phyloP scores from a whole-genome alignment of 2,329 filamentous ascomycete species.

The Apiospora saccharicola region DNA sequence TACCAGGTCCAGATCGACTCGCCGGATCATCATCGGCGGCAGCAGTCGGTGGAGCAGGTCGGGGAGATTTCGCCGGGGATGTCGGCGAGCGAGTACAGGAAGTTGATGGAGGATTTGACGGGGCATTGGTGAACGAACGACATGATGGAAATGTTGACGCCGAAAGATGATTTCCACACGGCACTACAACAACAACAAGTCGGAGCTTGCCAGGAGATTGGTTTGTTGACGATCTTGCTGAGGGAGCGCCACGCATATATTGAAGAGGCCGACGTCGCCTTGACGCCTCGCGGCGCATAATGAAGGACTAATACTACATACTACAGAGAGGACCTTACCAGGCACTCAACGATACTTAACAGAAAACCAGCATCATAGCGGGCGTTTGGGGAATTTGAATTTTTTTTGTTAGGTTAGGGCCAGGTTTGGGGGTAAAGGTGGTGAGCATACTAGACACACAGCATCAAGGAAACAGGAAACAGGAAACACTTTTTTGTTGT shows the following conservation, averaged over 20 bases:
- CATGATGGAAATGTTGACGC: neutral
- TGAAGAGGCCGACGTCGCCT: neutral
- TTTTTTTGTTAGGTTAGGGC: neutral
- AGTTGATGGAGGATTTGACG: neutral
- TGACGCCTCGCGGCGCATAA: neutral
- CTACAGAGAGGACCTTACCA: neutral
- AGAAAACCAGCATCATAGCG: neutral
- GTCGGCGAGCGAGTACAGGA: neutral
- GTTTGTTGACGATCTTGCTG: too few relatives aligned
- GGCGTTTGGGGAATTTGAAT: neutral
- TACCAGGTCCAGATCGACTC: neutral
- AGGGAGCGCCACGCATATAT: too few relatives aligned
- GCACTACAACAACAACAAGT: too few relatives aligned
- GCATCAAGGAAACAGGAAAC: conserved; percentile 4
- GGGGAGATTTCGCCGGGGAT: neutral
- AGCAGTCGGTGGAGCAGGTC: neutral
- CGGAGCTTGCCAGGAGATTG: too few relatives aligned
- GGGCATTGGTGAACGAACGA: neutral
- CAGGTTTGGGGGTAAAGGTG: neutral
- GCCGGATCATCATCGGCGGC: neutral
- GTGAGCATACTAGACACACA: conserved; percentile 2
- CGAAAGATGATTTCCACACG: neutral
- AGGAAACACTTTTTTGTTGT: neutral
- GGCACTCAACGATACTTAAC: neutral
- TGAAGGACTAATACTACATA: neutral